Conservation (phyloP, 768 basidiomycete genomes). For the Mycena latifolia region DNA sequence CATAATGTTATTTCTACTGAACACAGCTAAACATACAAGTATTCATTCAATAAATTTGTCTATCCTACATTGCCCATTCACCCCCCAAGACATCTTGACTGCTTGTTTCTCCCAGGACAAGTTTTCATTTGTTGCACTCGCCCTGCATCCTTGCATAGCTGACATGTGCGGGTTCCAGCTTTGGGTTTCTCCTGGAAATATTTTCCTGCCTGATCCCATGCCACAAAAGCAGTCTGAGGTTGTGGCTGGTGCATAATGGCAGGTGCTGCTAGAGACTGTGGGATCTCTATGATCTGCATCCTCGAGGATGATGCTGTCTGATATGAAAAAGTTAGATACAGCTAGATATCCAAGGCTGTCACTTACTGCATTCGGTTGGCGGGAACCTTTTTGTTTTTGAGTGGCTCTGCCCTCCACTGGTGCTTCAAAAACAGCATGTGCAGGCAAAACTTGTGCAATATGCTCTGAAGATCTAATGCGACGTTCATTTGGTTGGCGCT, state of each 20-base stretch:
- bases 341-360: background rate
- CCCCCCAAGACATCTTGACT: background rate
- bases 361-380: background rate
- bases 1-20: conserved; percentile 35
- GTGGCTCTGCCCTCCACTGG: background rate
- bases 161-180: background rate
- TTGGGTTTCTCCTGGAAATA: too few species aligned
- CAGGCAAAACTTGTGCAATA: conserved; percentile 5
- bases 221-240: background rate
- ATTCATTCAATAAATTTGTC: conserved; percentile 15
- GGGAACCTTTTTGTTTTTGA: background rate
- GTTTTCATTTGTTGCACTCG: background rate
- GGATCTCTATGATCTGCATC: background rate
- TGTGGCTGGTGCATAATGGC: background rate
- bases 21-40: conserved; percentile 37
- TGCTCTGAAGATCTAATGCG: conserved; percentile 2
- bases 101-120: conserved; percentile 4
- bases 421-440: background rate
- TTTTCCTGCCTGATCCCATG: background rate
- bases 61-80: too few species aligned
- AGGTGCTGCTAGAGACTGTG: too few species aligned
- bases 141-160: background rate
- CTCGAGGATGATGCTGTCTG: background rate
- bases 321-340: background rate
- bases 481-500: background rate